A percentile compares a stretch with the other conserved stretches of the same genome.
Evolutionary conservation across 345 rosid genomes (phyloP).

Genomic region (Trapa incisa): DNA sequence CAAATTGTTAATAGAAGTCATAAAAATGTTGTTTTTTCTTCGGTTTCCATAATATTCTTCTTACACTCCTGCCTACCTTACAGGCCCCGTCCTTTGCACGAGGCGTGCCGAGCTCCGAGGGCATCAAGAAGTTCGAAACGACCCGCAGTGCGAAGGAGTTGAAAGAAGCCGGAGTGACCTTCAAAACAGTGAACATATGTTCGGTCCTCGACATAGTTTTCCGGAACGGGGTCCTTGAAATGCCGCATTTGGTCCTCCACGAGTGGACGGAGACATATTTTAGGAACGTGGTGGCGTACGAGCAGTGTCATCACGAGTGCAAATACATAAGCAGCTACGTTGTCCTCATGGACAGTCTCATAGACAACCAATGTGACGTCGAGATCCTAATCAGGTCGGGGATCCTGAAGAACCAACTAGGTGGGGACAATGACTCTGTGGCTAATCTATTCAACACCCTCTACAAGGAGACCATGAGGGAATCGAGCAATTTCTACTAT

Average conservation of each 20-base stretch:
- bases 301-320: slow-evolving; percentile 15
- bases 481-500: slow-evolving; percentile 8
- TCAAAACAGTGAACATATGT: slow-evolving; percentile 8
- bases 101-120: neutral
- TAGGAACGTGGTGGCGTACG: slow-evolving; percentile 23
- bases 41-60: too few relatives aligned
- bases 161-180: slow-evolving; percentile 24
- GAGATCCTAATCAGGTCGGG: slow-evolving; percentile 5
- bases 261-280: slow-evolving; percentile 16
- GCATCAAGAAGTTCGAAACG: slow-evolving; percentile 2
- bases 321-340: slow-evolving; percentile 14
- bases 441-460: slow-evolving; percentile 9
- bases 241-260: slow-evolving; percentile 18
- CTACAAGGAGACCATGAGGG: slow-evolving; percentile 11
- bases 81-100: slow-evolving; percentile 6
- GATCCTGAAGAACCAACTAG: slow-evolving; percentile 8
- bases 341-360: slow-evolving; percentile 13
- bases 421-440: neutral
- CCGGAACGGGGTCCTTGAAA: slow-evolving; percentile 13
- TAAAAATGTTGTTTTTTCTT: too few relatives aligned
- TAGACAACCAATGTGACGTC: slow-evolving; percentile 6
- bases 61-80: too few relatives aligned
- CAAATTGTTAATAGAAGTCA: too few relatives aligned
- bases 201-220: slow-evolving; percentile 18
- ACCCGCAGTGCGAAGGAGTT: slow-evolving; percentile 23